Evolutionary conservation across 2,329 filamentous ascomycete species (phyloP).

Genomic region (Fusarium papillatum): DNA sequence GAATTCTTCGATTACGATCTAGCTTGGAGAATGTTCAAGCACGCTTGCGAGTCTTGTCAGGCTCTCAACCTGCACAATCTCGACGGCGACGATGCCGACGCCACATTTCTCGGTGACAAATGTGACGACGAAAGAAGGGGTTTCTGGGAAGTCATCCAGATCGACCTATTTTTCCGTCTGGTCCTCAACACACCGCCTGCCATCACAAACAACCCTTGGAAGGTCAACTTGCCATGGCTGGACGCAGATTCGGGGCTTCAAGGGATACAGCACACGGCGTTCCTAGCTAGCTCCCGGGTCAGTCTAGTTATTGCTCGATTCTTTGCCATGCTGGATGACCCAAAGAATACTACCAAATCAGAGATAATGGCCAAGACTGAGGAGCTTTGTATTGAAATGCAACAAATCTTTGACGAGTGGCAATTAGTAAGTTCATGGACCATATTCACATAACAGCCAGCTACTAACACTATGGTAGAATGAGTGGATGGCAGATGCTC

Average conservation of each 20-base stretch:
- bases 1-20: constrained; percentile 50
- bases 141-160: constrained; percentile 50
- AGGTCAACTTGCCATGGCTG: constrained; percentile 50
- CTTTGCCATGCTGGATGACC: constrained; percentile 45
- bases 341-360: constrained; percentile 26
- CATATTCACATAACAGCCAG: rapidly evolving
- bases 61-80: constrained; percentile 48
- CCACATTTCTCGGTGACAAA: constrained; percentile 19
- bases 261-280: constrained; percentile 42
- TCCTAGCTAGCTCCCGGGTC: constrained; percentile 45
- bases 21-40: constrained; percentile 47
- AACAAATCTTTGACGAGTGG: constrained; percentile 45
- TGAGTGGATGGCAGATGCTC: constrained; percentile 38
- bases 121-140: constrained; percentile 44
- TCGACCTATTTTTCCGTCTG: constrained; percentile 49
- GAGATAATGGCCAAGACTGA: constrained; percentile 45
- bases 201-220: constrained; percentile 46
- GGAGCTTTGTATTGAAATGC: constrained; percentile 44
- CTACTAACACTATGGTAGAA: constrained; percentile 24
- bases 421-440: constrained; percentile 34
- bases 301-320: constrained; percentile 48
- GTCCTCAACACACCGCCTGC: constrained; percentile 47
- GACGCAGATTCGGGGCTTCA: constrained; percentile 38
- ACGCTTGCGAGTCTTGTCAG: constrained; percentile 47
- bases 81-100: constrained; percentile 38